Base-by-base conservation (phyloP, 805 yeast genomes). In the Maudiozyma pseudohumilis region DNA sequence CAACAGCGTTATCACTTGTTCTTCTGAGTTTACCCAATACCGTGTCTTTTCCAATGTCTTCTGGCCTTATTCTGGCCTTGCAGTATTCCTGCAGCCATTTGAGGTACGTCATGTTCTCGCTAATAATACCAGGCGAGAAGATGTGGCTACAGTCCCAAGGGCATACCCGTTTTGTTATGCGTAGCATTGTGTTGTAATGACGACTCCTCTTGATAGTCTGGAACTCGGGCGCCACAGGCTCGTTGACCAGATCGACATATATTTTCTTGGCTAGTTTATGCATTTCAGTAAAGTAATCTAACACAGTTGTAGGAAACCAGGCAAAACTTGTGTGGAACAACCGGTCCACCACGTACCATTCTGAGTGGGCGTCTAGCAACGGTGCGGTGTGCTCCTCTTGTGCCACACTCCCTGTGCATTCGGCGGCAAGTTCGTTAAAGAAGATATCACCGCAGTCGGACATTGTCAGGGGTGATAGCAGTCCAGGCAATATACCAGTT, bases 11-110 rank as follows among this genome's bases (percentile, higher is more conserved):
- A 16, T 40, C 45, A 15, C 45, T 37, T 6, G 42, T 41, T 3
- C 34, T 27, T 5, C 43, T 45, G 35, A 51, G 43, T 13, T 30
- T 32, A 6, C 55, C 55, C 4, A 48, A 22, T 12, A 26, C 35
- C 5, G 25, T 21, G 4, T 13, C 19, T 10, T 22, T 21, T 17
- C 10, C n/a, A 18, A 15, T 7, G 12, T 32, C 34, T 8, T 24
- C 17, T 6, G 34, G 29, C n/a, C 11, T 12, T 11, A 28, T 11
- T 16, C 8, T 7, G 4, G 17, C 17, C 12, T 13, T 15, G 11
- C 19, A n/a, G 9, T 16, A n/a, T 12, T n/a, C 31, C 31, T 15
- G 15, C 15, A 28, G 17, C 38, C 38, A 29, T 5, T 34, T 20
- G 4, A 22, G 13, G 23, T 39, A 40, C 8, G 32, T 21, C 3